Base-by-base conservation (phyloP, 139 green algal genomes). In the Asterochloris sp. region DNA sequence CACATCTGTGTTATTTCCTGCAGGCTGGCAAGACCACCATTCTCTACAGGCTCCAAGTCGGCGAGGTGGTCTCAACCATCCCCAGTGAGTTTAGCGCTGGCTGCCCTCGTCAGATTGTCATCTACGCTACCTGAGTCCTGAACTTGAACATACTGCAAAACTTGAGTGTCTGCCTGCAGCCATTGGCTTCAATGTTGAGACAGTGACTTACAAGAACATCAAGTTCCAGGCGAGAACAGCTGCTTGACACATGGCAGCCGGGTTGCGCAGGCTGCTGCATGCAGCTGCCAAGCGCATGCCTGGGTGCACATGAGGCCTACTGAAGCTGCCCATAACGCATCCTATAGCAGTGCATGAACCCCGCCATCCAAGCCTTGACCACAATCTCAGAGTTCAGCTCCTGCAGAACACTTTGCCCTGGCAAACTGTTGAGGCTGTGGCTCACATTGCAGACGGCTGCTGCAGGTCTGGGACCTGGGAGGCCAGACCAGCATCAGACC, bases 111-210 rank as follows among this genome's bases (percentile, higher is more conserved):
- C 38, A 73, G 66, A 71, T 73, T 2, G 19, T 73, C 66, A 2
- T 54, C 4, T 54, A 54, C 38, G 4, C 38, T 54, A 6, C 4
- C 6, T 54, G 38, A 54, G 4, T 54, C 38, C 38, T 54, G 38
- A 54, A 54, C 6, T 54, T 2, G 38, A 54, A 54, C 38, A 54
- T 54, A 54, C 4, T 6, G 38, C 38, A 54, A 6, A n/a, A 21
- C 9, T 76, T 76, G 71, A 11, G n/a, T 19, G 10, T 10, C 17
- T 68, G 80, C 15, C 2, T 80, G 82, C 92, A 98, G 95, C 97
- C 8, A 99, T 99, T 76, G 97, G 97, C 12, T 99, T 99, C 91
- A 99, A 99, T 84, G 97, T 99, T 27, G 97, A 99, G 89, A 99
- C 97, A 21, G 97, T 99, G 23, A 93, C 92, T 0, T 99, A 99